Percentiles rank a stretch among this genome's conserved stretches.
Conservation (phyloP, 371 early-diverging fungal species). For the Mortierella sp. region DNA sequence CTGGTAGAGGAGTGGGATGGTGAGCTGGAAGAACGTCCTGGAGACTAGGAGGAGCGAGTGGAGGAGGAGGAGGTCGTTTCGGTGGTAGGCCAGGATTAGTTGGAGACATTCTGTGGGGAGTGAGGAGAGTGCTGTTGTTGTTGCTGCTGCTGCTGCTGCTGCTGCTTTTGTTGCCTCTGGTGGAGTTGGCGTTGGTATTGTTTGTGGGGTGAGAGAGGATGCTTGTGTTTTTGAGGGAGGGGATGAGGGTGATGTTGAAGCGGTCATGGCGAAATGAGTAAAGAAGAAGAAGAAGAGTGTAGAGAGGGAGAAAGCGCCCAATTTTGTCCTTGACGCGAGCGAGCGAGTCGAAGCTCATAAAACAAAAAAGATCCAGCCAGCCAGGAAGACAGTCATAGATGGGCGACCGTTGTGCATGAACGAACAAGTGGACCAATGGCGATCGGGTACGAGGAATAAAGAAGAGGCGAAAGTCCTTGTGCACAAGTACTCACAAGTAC, state of each 20-base stretch:
- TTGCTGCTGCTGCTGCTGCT: neutral
- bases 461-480: neutral
- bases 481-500: neutral
- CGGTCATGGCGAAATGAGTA: constrained; percentile 1
- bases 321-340: neutral
- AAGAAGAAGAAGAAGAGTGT: neutral
- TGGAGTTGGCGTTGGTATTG: no score
- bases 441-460: neutral
- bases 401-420: neutral
- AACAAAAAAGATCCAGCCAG: neutral
- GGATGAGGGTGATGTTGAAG: neutral
- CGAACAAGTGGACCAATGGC: neutral
- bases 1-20: constrained; percentile 24
- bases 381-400: neutral
- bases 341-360: neutral
- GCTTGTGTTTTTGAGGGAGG: neutral
- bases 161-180: neutral
- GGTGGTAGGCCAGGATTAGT: constrained; percentile 22
- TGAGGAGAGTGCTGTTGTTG: neutral
- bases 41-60: constrained; percentile 27
- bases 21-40: constrained; percentile 27
- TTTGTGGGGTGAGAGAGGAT: neutral
- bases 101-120: constrained; percentile 40
- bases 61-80: constrained; percentile 16
- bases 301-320: neutral